Evolutionary conservation across 805 yeast genomes (phyloP), one percentile per base, ranked within the genome.

Genomic region (Ogataea zsoltii): DNA sequence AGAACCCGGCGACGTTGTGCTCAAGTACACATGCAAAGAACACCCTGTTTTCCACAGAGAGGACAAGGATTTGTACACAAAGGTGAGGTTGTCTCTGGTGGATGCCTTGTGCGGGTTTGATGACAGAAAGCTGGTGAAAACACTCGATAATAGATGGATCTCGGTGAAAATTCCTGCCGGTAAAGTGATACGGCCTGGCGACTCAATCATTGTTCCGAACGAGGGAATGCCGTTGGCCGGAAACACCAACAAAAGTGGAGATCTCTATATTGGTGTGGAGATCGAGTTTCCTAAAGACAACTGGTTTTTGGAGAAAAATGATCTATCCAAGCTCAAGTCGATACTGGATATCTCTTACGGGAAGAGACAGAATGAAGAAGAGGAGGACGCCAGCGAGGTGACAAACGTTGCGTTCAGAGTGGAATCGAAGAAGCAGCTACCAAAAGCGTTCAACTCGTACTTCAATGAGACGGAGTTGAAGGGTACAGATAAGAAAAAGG

Each of bases 81-180:
- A 73, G 23, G 66, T 82, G 32, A 70, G 69, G 7, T 77, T 92
- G 32, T 72, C 95, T 2, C 69, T 92, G 41, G 79, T 79, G 12
- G 98, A 92, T 53, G 83, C 97, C 0, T 70, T 92, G n/a, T 77
- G 88, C 48, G 98, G 98, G 2, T 85, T 91, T 57, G 68, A 76
- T 29, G 70, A 82, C 21, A 75, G 78, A 41, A 75, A 77, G 11
- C 70, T 89, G 2, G 68, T 85, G 9, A 78, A 77, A 52, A 94
- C 88, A 51, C 72, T 91, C 44, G 98, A 94, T 65, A 91, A 85
- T 14, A 79, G 97, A 50, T 77, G 81, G 30, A 64, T 90, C 12
- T 76, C 76, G 42, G 61, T 91, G 12, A 69, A 79, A 0, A 76
- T 84, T 0, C 90, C 91, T 1, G 68, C 75, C 4, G 97, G 97